Percentiles rank a stretch among this genome's conserved stretches.
Evolutionary conservation across 202 grass and related monocot genomes (phyloP).

Genomic region (Setaria italica): DNA sequence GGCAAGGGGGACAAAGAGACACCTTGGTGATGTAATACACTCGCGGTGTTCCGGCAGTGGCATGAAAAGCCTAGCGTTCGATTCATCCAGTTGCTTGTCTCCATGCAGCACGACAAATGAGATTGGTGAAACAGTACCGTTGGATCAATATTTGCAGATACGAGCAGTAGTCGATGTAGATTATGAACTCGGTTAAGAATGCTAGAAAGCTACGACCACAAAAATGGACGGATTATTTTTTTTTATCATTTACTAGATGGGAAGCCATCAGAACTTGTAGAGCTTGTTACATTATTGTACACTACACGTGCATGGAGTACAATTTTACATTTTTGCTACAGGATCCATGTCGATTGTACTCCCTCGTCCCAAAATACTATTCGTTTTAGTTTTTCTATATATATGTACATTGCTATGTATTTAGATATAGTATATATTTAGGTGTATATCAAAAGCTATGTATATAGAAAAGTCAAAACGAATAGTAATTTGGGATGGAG

Average conservation of each 20-base stretch:
- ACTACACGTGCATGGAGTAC: neutral
- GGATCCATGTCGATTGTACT: no score
- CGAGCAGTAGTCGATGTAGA: neutral
- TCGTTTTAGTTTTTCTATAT: no score
- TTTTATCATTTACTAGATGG: neutral
- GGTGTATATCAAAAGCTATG: no score
- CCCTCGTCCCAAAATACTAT: no score
- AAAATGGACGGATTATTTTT: neutral
- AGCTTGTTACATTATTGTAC: neutral
- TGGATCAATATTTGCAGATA: neutral
- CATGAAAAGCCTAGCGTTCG: slow-evolving; percentile 45
- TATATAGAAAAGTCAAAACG: no score
- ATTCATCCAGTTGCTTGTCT: slow-evolving; percentile 43
- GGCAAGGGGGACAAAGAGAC: slow-evolving; percentile 51
- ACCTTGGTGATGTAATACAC: slow-evolving; percentile 57
- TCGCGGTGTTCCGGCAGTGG: slow-evolving; percentile 51
- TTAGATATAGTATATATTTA: no score
- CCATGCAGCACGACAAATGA: slow-evolving; percentile 35
- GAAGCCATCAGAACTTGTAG: neutral
- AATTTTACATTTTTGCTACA: neutral
- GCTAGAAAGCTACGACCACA: neutral
- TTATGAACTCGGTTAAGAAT: neutral
- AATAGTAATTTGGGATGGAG: no score
- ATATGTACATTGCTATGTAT: no score
- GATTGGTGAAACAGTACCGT: slow-evolving; percentile 3